Evolutionary conservation across 345 rosid genomes (phyloP).

Genomic region (Balakata baccata): DNA sequence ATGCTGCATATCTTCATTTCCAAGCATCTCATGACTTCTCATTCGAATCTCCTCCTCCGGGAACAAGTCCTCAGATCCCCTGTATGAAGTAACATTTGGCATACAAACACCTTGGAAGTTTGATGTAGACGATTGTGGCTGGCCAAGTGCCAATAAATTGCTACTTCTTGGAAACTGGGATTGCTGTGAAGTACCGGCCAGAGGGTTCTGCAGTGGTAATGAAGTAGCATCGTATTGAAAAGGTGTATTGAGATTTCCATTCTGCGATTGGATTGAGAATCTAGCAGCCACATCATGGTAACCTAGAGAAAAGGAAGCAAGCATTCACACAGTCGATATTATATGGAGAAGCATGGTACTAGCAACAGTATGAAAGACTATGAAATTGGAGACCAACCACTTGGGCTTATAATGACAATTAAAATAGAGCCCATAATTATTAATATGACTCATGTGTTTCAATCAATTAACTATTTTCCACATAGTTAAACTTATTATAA

Average conservation of each 20-base stretch:
- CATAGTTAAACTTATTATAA: not conserved
- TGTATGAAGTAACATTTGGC: slow-evolving; percentile 39
- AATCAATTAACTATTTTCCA: not conserved
- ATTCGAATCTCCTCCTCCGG: slow-evolving; percentile 27
- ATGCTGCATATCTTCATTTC: slow-evolving; percentile 33
- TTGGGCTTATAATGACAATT: too few species aligned
- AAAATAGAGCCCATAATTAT: too few species aligned
- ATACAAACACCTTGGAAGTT: slow-evolving; percentile 40
- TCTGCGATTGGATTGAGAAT: slow-evolving; percentile 48
- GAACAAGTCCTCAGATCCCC: slow-evolving; percentile 26
- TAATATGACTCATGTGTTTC: too few species aligned
- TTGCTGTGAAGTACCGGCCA: slow-evolving; percentile 32
- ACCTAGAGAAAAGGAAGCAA: slow-evolving; percentile 24
- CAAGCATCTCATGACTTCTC: slow-evolving; percentile 36
- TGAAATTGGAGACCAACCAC: too few species aligned
- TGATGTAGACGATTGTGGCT: slow-evolving; percentile 38
- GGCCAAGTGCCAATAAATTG: slow-evolving; percentile 36
- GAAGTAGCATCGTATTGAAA: slow-evolving; percentile 46
- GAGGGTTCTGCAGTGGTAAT: slow-evolving; percentile 48
- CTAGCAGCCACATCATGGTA: slow-evolving; percentile 47
- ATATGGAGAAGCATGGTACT: too few species aligned
- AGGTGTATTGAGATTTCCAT: slow-evolving; percentile 39
- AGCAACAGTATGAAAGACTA: too few species aligned
- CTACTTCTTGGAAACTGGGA: slow-evolving; percentile 36
- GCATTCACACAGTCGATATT: too few species aligned